Percentiles rank a stretch among this genome's conserved stretches.
These are phyloP conservation scores for Fusarium buxicola DNA, from an alignment of 2,329 filamentous ascomycete genomes.

Conservation along the genomic window DNA sequence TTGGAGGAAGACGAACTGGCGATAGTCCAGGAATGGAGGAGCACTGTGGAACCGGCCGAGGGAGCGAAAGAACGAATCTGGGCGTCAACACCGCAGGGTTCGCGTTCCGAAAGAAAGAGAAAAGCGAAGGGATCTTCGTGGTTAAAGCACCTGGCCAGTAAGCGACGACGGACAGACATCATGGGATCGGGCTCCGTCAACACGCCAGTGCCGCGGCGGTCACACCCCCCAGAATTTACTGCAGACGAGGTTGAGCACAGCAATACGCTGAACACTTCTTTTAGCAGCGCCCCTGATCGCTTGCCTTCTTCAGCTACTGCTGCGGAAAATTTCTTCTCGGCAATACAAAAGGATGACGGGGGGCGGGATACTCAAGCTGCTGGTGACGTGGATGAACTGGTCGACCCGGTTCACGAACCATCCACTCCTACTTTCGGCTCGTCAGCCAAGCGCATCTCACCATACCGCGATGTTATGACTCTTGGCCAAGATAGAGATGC, in stretches of 20 bases:
- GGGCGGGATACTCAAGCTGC: background rate
- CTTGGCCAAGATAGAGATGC: background rate
- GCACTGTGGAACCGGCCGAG: conserved; percentile 28
- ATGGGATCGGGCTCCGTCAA: conserved; percentile 38
- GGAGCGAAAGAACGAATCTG: conserved; percentile 38
- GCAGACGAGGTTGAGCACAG: background rate
- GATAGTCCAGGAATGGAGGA: conserved; percentile 51
- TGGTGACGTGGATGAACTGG: conserved; percentile 33
- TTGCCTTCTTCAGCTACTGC: conserved; percentile 28
- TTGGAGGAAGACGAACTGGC: conserved; percentile 49
- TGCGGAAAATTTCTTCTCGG: conserved; percentile 4
- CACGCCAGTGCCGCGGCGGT: conserved; percentile 31
- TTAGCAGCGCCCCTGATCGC: conserved; percentile 34
- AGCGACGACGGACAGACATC: conserved; percentile 44
- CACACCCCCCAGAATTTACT: conserved; percentile 8
- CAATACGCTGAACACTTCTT: conserved; percentile 24
- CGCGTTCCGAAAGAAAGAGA: conserved; percentile 40
- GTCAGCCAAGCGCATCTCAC: conserved; percentile 26
- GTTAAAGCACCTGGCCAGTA: conserved; percentile 48
- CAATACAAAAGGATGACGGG: background rate
- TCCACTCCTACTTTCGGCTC: conserved; percentile 13
- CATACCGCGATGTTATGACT: conserved; percentile 19
- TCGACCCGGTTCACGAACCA: conserved; percentile 7
- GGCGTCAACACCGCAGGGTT: conserved; percentile 32
- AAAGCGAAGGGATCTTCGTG: conserved; percentile 47